Evolutionary conservation across 441 rosid genomes (phyloP), one percentile per base, ranked within the genome.

Genomic region (Gossypium lobatum): DNA sequence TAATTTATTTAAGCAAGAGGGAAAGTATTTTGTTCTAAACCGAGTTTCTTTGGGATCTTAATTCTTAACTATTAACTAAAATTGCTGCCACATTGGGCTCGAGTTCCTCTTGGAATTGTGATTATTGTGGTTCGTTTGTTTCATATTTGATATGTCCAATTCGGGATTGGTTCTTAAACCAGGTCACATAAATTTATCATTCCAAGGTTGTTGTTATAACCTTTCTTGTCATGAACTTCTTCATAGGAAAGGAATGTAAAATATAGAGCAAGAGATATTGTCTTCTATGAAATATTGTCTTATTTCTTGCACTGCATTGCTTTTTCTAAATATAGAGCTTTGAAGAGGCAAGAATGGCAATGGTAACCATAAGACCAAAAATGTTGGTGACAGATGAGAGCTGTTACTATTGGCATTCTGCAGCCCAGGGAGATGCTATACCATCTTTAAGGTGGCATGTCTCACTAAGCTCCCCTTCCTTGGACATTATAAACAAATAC

Each of bases 361-460:
- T 95, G 85, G 70, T 77, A 73, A 45, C 78, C 2, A 80, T 85
- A 21, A 75, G 71, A 70, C 93, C 97, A 1, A 89, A 83, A 25
- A 85, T 94, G 78, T 72, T 92, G 78, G 92, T 88, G 61, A 83
- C 84, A 0, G 96, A 94, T 66, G 88, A 81, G 83, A 85, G 89
- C 46, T 92, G 84, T 80, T 39, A 68, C 70, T 46, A 68, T 31
- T 88, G 92, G 95, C 70, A 79, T 69, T 62, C 77, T 13, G 76
- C 81, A 64, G 73, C 85, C 53, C 74, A 69, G 63, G 50, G 42
- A 25, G 26, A 70, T 63, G 81, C 42, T 68, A 28, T 85, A 50
- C 87, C 89, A 75, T 91, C 91, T 7, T 50, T 92, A 64, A 88
- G 71, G 81, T 95, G 96, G 93, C 78, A 73, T 74, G 81, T 88